phyloP scores from a whole-genome alignment of 306 rosid genomes.

The Quercus wislizeni region DNA sequence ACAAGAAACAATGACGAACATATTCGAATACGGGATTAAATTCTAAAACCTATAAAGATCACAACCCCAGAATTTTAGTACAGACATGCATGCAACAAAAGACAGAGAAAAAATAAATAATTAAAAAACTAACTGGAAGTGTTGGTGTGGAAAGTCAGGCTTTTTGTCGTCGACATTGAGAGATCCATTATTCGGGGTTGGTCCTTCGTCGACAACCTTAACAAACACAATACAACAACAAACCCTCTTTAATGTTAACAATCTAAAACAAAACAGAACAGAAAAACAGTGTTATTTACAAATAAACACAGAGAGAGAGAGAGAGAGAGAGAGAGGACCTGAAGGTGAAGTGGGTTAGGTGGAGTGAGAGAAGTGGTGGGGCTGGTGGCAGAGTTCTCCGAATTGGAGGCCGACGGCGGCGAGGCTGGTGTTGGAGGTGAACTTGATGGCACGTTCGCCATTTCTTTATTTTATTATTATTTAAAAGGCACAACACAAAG shows the following conservation, averaged over 20 bases:
- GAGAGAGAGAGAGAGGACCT: conserved; percentile 38
- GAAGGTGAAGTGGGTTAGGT: conserved; percentile 27
- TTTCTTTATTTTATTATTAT: neutral
- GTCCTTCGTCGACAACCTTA: conserved; percentile 38
- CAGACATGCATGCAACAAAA: neutral
- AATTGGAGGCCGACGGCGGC: conserved; percentile 44
- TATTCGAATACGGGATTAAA: neutral
- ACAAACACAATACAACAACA: neutral
- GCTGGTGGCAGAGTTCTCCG: conserved; percentile 36
- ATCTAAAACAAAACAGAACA: conserved; percentile 12
- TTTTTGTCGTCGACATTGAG: conserved; percentile 37
- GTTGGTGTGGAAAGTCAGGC: conserved; percentile 32
- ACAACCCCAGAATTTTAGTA: neutral
- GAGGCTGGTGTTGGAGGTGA: conserved; percentile 31
- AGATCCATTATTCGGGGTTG: conserved; percentile 32
- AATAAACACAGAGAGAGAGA: conserved; percentile 12
- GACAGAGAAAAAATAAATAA: neutral
- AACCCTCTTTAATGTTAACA: conserved; percentile 9
- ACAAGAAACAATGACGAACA: neutral
- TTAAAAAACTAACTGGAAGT: conserved; percentile 41
- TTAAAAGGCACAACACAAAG: too few species aligned
- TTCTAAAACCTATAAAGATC: neutral
- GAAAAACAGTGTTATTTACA: neutral
- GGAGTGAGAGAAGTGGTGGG: conserved; percentile 31
- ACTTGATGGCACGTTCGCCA: conserved; percentile 41